A percentile compares a stretch with the other conserved stretches of the same genome.
These are phyloP conservation scores for Streptanthus diversifolius DNA, from an alignment of 345 rosid genomes.

Conservation along the genomic window DNA sequence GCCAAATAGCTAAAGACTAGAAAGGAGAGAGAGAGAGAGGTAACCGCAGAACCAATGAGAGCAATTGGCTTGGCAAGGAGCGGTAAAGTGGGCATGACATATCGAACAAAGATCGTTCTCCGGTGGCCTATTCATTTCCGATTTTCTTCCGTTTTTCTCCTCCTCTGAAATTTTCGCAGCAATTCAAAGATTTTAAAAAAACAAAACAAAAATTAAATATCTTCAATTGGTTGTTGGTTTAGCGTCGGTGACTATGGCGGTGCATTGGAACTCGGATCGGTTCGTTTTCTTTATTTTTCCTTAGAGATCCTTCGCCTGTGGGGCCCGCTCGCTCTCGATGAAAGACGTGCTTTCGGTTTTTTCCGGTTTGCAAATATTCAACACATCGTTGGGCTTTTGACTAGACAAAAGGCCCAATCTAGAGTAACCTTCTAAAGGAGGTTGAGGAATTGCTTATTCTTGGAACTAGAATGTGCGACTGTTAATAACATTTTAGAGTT, in stretches of 20 bases:
- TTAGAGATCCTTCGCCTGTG: neutral
- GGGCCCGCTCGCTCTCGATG: neutral
- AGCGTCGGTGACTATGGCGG: conserved; percentile 25
- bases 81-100: conserved; percentile 63
- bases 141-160: neutral
- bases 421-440: neutral
- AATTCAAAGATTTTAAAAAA: too few relatives aligned
- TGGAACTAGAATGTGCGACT: neutral
- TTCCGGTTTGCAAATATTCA: neutral
- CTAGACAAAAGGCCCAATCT: neutral
- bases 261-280: conserved; percentile 16
- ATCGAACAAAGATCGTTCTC: conserved; percentile 68
- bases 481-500: neutral
- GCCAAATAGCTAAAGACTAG: neutral
- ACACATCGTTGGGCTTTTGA: neutral
- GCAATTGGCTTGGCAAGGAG: conserved; percentile 91
- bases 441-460: neutral
- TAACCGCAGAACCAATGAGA: conserved; percentile 98
- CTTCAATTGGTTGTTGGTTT: neutral
- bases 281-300: neutral
- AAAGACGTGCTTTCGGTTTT: neutral
- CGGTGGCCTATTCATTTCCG: conserved; percentile 60
- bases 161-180: neutral
- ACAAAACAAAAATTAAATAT: neutral
- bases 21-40: neutral